Evolutionary conservation across 2,329 filamentous ascomycete genomes (phyloP).

Genomic region (Aspergillus luchuensis): DNA sequence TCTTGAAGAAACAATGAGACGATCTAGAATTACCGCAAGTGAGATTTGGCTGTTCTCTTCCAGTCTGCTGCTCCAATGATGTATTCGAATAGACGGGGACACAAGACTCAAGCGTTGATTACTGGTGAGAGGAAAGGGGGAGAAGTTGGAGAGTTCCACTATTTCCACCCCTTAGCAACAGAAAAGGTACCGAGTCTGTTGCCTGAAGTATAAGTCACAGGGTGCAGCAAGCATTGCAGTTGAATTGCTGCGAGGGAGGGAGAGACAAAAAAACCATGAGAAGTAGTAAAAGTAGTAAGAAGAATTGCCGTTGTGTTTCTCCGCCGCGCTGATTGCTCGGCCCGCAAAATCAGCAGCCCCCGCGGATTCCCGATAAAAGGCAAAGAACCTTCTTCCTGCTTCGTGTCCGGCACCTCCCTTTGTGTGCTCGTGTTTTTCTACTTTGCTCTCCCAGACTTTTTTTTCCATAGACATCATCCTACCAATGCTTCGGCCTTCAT

Average conservation of each 20-base stretch:
- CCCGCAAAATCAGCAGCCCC: conserved; percentile 22
- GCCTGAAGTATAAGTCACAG: too few relatives aligned
- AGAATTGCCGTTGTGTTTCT: conserved; percentile 23
- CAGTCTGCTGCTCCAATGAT: too few relatives aligned
- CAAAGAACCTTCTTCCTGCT: conserved; percentile 3
- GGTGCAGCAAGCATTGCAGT: background rate
- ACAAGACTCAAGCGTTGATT: too few relatives aligned
- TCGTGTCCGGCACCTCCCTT: conserved; percentile 5
- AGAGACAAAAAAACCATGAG: too few relatives aligned
- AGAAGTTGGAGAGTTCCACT: too few relatives aligned
- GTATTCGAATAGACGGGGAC: too few relatives aligned
- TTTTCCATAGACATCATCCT: conserved; percentile 17
- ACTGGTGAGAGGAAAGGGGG: too few relatives aligned
- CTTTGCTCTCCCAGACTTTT: conserved; percentile 1
- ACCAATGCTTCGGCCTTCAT: conserved; percentile 38
- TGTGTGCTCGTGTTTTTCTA: conserved; percentile 8
- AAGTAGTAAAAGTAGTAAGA: conserved; percentile 8
- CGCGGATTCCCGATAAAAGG: conserved; percentile 18
- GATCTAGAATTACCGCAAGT: too few relatives aligned
- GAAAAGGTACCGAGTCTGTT: too few relatives aligned
- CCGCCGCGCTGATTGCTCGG: conserved; percentile 23
- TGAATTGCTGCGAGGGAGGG: background rate
- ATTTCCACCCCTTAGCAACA: too few relatives aligned
- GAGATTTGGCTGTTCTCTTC: too few relatives aligned
- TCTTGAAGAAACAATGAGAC: too few relatives aligned